Evolutionary conservation across 768 basidiomycete genomes (phyloP).

Genomic region (Lyophyllum atratum): DNA sequence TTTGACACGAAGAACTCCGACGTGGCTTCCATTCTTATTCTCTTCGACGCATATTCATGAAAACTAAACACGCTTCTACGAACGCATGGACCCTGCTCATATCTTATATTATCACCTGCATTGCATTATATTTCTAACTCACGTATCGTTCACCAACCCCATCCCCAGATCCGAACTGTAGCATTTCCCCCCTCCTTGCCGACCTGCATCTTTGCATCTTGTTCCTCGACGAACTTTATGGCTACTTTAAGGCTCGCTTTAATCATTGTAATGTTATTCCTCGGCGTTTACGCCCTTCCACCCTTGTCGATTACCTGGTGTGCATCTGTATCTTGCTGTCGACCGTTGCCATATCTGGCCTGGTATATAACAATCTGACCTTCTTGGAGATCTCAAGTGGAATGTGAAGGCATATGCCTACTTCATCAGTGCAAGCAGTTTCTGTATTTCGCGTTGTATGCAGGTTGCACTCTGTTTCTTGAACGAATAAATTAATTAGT

Average conservation of each 20-base stretch:
- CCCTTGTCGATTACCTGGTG: background rate
- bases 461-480: too few relatives aligned
- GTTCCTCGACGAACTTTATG: constrained; percentile 7
- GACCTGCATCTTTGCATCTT: constrained; percentile 11
- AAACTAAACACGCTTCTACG: constrained; percentile 9
- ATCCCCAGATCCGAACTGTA: constrained; percentile 5
- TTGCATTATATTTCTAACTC: constrained; percentile 8
- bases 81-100: constrained; percentile 6
- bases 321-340: background rate
- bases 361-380: background rate
- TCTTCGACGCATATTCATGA: constrained; percentile 19
- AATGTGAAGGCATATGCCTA: background rate
- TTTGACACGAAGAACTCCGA: constrained; percentile 10
- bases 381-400: constrained; percentile 4
- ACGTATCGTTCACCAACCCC: background rate
- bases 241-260: constrained; percentile 14
- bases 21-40: constrained; percentile 16
- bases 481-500: too few relatives aligned
- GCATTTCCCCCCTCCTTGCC: background rate
- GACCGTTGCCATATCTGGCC: background rate
- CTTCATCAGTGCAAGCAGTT: background rate
- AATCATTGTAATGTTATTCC: constrained; percentile 9
- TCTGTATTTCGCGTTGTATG: too few relatives aligned
- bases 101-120: constrained; percentile 4
- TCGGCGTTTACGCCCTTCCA: background rate